A percentile compares a stretch with the other conserved stretches of the same genome.
phyloP scores from a whole-genome alignment of 495 filamentous ascomycete species.

The Daldinia childiae region DNA sequence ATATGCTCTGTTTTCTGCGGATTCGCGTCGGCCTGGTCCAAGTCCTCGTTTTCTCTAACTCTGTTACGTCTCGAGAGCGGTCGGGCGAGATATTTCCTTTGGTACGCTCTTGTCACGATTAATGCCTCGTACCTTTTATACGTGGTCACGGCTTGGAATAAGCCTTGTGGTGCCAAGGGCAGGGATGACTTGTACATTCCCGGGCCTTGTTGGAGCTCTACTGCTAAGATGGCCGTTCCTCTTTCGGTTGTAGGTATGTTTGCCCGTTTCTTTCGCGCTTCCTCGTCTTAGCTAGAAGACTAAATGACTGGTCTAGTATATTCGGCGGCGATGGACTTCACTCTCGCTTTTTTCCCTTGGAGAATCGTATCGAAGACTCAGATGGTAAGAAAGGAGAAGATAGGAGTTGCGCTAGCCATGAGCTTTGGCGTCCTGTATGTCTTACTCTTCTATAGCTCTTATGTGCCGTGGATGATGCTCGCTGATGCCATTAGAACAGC shows the following conservation, averaged over 20 bases:
- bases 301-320: slow-evolving; percentile 38
- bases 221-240: slow-evolving; percentile 24
- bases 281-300: neutral
- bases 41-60: slow-evolving; percentile 36
- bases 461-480: neutral
- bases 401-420: slow-evolving; percentile 53
- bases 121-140: slow-evolving; percentile 31
- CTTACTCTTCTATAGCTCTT: neutral
- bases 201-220: slow-evolving; percentile 36
- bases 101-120: slow-evolving; percentile 32
- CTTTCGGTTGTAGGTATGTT: slow-evolving; percentile 27
- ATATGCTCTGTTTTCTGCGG: slow-evolving; percentile 24
- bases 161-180: slow-evolving; percentile 21
- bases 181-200: slow-evolving; percentile 21
- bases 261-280: too few species aligned
- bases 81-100: slow-evolving; percentile 21
- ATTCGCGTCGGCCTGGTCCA: slow-evolving; percentile 41
- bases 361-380: slow-evolving; percentile 46
- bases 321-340: slow-evolving; percentile 50
- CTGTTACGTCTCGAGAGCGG: slow-evolving; percentile 34
- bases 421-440: slow-evolving; percentile 55
- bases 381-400: slow-evolving; percentile 50
- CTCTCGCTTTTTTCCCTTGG: slow-evolving; percentile 52
- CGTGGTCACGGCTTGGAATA: slow-evolving; percentile 26
- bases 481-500: slow-evolving; percentile 3